Percentiles rank a stretch among this genome's conserved stretches.
Conservation (phyloP, 1,139 yeast species). For the Pichia norvegensis region DNA sequence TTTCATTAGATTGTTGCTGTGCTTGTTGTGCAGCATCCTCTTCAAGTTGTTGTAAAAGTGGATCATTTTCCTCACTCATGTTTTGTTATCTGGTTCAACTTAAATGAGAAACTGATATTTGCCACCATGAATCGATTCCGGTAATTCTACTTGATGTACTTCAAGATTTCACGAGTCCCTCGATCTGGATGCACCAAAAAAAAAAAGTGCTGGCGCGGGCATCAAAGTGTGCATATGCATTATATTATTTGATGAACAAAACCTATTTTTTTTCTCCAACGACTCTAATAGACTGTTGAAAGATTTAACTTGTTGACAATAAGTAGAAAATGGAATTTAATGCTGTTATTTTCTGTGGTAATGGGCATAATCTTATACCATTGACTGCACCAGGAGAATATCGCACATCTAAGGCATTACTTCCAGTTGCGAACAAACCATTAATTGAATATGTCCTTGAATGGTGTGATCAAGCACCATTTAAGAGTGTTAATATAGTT, state of each 20-base stretch:
- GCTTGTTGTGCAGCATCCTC: conserved; percentile 30
- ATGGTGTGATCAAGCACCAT: conserved; percentile 88
- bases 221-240: too few species aligned
- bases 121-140: not conserved
- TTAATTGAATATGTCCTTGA: conserved; percentile 81
- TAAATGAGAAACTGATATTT: not conserved
- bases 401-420: conserved; percentile 71
- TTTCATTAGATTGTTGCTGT: not conserved
- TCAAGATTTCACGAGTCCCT: too few species aligned
- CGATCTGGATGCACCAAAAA: too few species aligned
- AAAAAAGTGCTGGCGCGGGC: too few species aligned
- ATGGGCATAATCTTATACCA: conserved; percentile 66
- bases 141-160: too few species aligned
- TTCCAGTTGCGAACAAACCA: conserved; percentile 89
- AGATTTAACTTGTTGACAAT: too few species aligned
- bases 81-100: conserved; percentile 5
- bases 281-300: too few species aligned
- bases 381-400: conserved; percentile 51
- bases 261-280: too few species aligned
- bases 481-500: conserved; percentile 51
- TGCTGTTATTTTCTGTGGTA: conserved; percentile 84
- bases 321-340: conserved; percentile 70
- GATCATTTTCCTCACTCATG: conserved; percentile 66
- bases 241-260: too few species aligned
- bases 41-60: conserved; percentile 63